Evolutionary conservation across 371 early-diverging fungal genomes (phyloP), one percentile per base, ranked within the genome.

Genomic region (Batkoa obscura): DNA sequence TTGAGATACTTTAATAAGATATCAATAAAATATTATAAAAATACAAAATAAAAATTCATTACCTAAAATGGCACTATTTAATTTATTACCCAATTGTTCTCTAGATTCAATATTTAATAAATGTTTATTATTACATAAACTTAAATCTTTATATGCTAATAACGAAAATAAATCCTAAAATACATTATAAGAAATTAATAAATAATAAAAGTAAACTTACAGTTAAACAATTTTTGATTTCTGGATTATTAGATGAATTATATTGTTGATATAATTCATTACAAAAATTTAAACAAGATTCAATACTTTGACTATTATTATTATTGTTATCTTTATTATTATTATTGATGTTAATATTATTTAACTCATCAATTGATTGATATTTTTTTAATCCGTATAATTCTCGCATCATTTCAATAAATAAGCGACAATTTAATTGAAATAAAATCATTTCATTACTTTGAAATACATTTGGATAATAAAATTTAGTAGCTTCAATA

Each of bases 351-450:
- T n/a, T n/a, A n/a, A n/a, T n/a, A n/a, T n/a, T n/a, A n/a, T n/a
- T n/a, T n/a, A n/a, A n/a, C n/a, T n/a, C n/a, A n/a, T n/a, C n/a
- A n/a, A n/a, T n/a, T n/a, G n/a, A n/a, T n/a, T n/a, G n/a, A n/a
- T n/a, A n/a, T n/a, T n/a, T 33, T 59, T 60, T 50, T 41, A 58
- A 48, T 1, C 46, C 4, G 48, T n/a, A n/a, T n/a, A n/a, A n/a
- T n/a, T n/a, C n/a, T n/a, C 58, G 10, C 60, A 61, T 76, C 71
- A 88, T 75, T 69, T 90, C 90, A 8, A 90, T 68, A 63, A 90
- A 91, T 60, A 83, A 78, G 36, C 78, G 81, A 61, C 91, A 88
- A 32, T 77, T 68, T 34, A 94, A 71, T 53, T 76, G 75, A 58
- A 91, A 86, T 36, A 70, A 60, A 47, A 89, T 68, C 50, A 73